Evolutionary conservation across 2,329 filamentous ascomycete genomes (phyloP).

Genomic region (Nemania sp.): DNA sequence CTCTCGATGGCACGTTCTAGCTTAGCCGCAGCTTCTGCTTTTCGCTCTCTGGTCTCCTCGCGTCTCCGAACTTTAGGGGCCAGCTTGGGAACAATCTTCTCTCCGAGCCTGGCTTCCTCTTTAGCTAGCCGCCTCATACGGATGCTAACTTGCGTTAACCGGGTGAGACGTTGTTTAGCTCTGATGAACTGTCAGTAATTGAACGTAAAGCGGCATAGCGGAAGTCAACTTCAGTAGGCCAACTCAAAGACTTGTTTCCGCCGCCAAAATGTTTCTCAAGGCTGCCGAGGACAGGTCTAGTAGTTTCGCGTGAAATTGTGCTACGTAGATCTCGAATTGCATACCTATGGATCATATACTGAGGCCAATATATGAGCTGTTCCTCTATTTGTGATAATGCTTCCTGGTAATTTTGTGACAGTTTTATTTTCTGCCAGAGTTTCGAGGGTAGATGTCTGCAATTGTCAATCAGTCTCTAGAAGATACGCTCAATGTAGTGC

Average conservation of each 20-base stretch:
- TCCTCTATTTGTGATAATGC: conserved; percentile 87
- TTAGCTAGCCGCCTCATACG: conserved; percentile 77
- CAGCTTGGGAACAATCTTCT: conserved; percentile 83
- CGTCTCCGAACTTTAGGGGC: conserved; percentile 85
- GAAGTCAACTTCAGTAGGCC: background rate
- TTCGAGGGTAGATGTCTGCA: conserved; percentile 75
- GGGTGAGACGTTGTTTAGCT: conserved; percentile 76
- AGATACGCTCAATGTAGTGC: background rate
- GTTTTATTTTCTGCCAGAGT: conserved; percentile 90
- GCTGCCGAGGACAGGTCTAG: background rate
- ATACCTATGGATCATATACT: conserved; percentile 58
- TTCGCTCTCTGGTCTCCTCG: conserved; percentile 75
- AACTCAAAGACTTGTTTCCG: no score
- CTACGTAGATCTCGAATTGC: background rate
- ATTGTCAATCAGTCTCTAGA: conserved; percentile 49
- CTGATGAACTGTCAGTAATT: conserved; percentile 57
- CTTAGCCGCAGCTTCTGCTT: conserved; percentile 83
- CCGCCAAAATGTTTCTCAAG: background rate
- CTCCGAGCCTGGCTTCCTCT: conserved; percentile 87
- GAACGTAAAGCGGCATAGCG: background rate
- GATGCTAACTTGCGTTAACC: conserved; percentile 89
- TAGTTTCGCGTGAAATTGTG: no score
- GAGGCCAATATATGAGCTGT: conserved; percentile 88
- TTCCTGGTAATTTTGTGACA: conserved; percentile 87
- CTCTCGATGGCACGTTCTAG: conserved; percentile 94